Conservation (phyloP, 2,329 filamentous ascomycete genomes). For the Fusarium hostae region DNA sequence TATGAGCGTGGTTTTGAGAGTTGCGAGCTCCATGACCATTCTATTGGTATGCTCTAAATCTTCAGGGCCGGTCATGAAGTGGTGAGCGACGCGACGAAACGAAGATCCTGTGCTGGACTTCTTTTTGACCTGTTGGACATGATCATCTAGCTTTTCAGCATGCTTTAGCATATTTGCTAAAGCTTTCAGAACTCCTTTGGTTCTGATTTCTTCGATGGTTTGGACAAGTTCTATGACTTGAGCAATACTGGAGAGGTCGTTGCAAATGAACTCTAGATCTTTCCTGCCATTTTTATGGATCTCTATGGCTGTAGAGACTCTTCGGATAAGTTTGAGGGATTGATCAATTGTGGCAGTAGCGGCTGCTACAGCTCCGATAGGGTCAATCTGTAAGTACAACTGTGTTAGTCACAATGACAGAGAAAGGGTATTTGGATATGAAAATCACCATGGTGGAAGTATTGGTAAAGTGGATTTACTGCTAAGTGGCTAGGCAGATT, state of each 20-base stretch:
- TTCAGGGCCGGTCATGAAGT: slow-evolving; percentile 6
- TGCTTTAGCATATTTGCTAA: background rate
- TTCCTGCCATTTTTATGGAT: background rate
- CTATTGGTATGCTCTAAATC: background rate
- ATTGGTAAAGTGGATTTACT: background rate
- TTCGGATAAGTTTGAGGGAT: background rate
- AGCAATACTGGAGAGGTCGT: background rate
- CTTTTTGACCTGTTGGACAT: background rate
- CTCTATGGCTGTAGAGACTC: background rate
- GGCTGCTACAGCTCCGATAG: background rate
- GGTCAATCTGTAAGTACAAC: background rate
- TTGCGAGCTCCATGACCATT: background rate
- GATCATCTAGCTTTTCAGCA: background rate
- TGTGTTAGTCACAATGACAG: background rate
- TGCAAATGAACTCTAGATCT: background rate
- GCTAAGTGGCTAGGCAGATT: background rate
- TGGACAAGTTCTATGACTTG: slow-evolving; percentile 7
- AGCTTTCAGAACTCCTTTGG: background rate
- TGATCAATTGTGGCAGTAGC: slow-evolving; percentile 1
- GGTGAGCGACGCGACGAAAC: background rate
- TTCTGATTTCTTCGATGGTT: background rate
- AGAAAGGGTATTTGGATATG: background rate
- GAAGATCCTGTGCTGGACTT: background rate
- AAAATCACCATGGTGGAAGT: background rate
- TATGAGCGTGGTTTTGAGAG: background rate